These are phyloP conservation scores for Echria macrotheca DNA, from an alignment of 495 filamentous ascomycete genomes.

Conservation along the genomic window DNA sequence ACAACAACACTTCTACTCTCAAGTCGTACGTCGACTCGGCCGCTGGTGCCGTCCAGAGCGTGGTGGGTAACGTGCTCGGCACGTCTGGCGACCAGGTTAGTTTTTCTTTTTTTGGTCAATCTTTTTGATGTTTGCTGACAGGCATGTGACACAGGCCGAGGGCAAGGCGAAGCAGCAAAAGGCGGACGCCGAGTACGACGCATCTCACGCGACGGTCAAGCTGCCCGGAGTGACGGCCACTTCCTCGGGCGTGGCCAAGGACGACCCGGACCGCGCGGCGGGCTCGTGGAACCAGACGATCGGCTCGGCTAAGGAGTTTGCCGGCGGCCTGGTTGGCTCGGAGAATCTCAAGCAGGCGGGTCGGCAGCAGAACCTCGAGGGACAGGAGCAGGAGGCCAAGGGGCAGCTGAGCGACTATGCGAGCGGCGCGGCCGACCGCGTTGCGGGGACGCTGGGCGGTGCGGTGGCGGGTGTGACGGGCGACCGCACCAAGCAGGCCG, in stretches of 20 bases:
- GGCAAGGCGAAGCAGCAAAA: conserved; percentile 56
- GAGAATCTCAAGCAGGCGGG: conserved; percentile 71
- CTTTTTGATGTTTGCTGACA: conserved; percentile 12
- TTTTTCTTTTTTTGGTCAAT: too few species aligned
- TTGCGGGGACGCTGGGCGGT: conserved; percentile 63
- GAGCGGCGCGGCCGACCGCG: conserved; percentile 64
- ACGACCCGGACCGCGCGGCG: conserved; percentile 63
- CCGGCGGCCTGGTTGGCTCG: conserved; percentile 70
- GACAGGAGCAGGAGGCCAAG: conserved; percentile 75
- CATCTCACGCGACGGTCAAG: conserved; percentile 68
- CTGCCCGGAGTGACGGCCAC: conserved; percentile 63
- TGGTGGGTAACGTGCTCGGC: conserved; percentile 70
- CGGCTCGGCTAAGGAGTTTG: conserved; percentile 75
- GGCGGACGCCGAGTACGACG: conserved; percentile 58
- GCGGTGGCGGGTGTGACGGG: conserved; percentile 67
- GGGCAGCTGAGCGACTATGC: conserved; percentile 78
- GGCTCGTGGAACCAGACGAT: conserved; percentile 84
- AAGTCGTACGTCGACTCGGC: conserved; percentile 79
- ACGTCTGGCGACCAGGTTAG: conserved; percentile 52
- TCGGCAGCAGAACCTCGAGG: conserved; percentile 69
- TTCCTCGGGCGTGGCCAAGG: conserved; percentile 63
- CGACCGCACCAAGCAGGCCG: conserved; percentile 55
- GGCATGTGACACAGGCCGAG: conserved; percentile 18
- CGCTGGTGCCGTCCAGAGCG: conserved; percentile 64
- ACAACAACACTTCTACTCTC: conserved; percentile 68